These are phyloP conservation scores for Umbelopsis vinacea DNA, from an alignment of 192 early-diverging fungal genomes.

Conservation along the genomic window DNA sequence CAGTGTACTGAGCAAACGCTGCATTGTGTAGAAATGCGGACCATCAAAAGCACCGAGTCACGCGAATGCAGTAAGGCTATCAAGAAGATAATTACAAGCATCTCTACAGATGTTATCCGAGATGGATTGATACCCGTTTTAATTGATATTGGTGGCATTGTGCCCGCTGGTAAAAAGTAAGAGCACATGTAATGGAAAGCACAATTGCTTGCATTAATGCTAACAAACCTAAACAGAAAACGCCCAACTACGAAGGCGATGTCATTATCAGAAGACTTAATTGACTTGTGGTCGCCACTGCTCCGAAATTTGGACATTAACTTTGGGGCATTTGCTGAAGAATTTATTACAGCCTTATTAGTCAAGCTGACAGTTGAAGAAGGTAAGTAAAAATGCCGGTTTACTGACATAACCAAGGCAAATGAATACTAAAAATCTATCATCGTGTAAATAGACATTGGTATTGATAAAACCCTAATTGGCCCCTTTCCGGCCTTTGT, in stretches of 20 bases:
- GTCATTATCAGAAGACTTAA: slow-evolving; percentile 42
- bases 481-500: slow-evolving; percentile 42
- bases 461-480: slow-evolving; percentile 27
- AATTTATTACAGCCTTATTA: slow-evolving; percentile 38
- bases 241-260: slow-evolving; percentile 40
- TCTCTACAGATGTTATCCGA: slow-evolving; percentile 50
- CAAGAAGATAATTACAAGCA: slow-evolving; percentile 39
- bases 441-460: slow-evolving; percentile 8
- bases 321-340: slow-evolving; percentile 36
- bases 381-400: slow-evolving; percentile 2
- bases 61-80: slow-evolving; percentile 29
- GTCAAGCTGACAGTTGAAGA: slow-evolving; percentile 26
- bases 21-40: slow-evolving; percentile 23
- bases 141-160: slow-evolving; percentile 57
- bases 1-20: background rate
- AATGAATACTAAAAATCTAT: too few relatives aligned
- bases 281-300: slow-evolving; percentile 45
- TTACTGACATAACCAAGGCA: background rate
- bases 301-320: slow-evolving; percentile 44
- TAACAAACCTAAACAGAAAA: slow-evolving; percentile 34
- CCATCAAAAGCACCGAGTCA: slow-evolving; percentile 24
- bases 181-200: background rate
- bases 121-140: slow-evolving; percentile 54
- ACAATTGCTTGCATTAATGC: background rate
- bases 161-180: slow-evolving; percentile 61